Evolutionary conservation across 73 alveolate species (phyloP).

Genomic region (Paramecium octaurelia): DNA sequence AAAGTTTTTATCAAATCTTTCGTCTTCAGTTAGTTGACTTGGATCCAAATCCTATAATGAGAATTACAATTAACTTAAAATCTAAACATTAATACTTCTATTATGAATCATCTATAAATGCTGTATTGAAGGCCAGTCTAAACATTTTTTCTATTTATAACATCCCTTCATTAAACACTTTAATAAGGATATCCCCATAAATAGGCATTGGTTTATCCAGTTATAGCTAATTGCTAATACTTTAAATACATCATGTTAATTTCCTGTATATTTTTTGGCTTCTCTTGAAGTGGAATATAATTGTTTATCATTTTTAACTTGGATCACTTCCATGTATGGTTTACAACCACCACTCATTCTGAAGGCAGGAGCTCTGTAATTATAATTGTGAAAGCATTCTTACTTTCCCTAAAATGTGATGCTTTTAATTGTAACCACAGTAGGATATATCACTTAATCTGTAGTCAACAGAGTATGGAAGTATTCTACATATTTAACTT

Average conservation of each 20-base stretch:
- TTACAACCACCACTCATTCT: conserved; percentile 63
- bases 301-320: conserved; percentile 62
- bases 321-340: conserved; percentile 69
- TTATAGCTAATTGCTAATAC: neutral
- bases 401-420: conserved; percentile 52
- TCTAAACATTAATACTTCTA: neutral
- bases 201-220: neutral
- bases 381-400: neutral
- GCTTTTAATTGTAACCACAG: neutral
- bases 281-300: conserved; percentile 51
- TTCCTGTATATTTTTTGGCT: conserved; percentile 17
- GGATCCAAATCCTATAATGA: conserved; percentile 66
- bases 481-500: conserved; percentile 70
- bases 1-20: conserved; percentile 54
- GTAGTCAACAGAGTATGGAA: conserved; percentile 46
- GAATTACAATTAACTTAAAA: neutral
- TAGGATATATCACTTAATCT: neutral
- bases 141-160: conserved; percentile 60
- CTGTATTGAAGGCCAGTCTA: conserved; percentile 72
- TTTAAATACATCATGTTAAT: neutral
- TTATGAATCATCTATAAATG: conserved; percentile 61
- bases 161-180: conserved; percentile 32
- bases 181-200: conserved; percentile 31
- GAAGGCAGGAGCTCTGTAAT: conserved; percentile 61
- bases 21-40: conserved; percentile 55